phyloP scores from a whole-genome alignment of 1,284 basidiomycete species.

The Fomes fomentarius region DNA sequence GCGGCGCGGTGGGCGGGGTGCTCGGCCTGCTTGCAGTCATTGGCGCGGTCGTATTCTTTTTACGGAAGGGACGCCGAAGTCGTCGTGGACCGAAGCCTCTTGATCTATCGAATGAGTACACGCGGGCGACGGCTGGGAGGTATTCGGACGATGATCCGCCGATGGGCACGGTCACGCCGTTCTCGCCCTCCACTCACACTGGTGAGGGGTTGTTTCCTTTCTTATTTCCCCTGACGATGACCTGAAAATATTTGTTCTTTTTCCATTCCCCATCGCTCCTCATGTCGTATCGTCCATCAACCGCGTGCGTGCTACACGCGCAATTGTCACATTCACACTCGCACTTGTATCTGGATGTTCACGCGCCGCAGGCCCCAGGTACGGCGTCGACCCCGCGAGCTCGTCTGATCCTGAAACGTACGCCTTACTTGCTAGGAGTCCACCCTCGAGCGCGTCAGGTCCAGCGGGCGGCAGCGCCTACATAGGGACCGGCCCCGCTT shows the following conservation, averaged over 20 bases:
- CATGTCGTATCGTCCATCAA: background rate
- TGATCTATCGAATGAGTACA: constrained; percentile 19
- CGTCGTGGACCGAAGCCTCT: constrained; percentile 14
- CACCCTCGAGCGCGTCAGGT: background rate
- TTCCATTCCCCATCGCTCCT: background rate
- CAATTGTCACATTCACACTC: too few species aligned
- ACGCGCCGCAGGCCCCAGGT: constrained; percentile 6
- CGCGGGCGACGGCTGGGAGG: background rate
- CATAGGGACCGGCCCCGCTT: background rate
- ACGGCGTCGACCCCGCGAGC: background rate
- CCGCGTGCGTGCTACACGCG: too few species aligned
- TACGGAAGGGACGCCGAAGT: constrained; percentile 5
- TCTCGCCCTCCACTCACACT: constrained; percentile 7
- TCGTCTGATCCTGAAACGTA: background rate
- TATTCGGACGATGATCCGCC: constrained; percentile 1
- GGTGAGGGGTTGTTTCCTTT: too few species aligned
- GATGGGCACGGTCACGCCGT: constrained; percentile 20
- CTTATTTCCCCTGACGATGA: background rate
- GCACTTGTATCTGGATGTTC: too few species aligned
- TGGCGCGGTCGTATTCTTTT: constrained; percentile 3
- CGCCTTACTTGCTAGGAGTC: constrained; percentile 8
- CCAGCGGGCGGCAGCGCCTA: background rate
- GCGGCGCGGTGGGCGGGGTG: constrained; percentile 18
- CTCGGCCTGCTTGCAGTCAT: constrained; percentile 1
- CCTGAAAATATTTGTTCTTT: background rate